Base-by-base conservation (phyloP, 768 basidiomycete genomes). In the Calocybe gangraenosa region DNA sequence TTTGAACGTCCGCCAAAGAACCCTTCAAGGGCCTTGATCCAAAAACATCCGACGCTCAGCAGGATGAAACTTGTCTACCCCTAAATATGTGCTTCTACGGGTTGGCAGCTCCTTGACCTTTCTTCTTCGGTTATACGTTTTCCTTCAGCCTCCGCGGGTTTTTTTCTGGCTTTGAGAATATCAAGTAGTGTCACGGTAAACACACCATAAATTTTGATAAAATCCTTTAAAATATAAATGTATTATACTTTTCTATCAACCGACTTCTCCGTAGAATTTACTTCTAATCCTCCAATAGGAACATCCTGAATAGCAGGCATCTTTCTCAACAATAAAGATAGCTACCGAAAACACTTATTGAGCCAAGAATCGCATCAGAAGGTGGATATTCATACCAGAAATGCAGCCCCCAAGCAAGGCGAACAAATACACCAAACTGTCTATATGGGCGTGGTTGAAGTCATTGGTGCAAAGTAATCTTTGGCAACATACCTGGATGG, bases 401-500 rank as follows among this genome's bases (percentile, higher is more conserved):
- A 73, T 30, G 86, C 82, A 43, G 80, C 56, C 22, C 79, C 82
- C 40, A 90, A 61, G 58, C 81, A 78, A 17, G 87, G 86, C 32
- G 78, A 67, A 61, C 85, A 89, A 25, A 84, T 74, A 13, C 76
- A 75, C 87, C 87, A 90, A 47, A 90, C 74, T 44, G 73, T 75
- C 86, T 87, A 47, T 43, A 54, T 35, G 13, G n/a, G n/a, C n/a
- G n/a, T n/a, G n/a, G n/a, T n/a, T n/a, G n/a, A n/a, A n/a, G n/a
- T n/a, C n/a, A n/a, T n/a, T n/a, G n/a, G n/a, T n/a, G n/a, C n/a
- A n/a, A n/a, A n/a, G n/a, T n/a, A n/a, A n/a, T n/a, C n/a, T n/a
- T n/a, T n/a, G n/a, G 42, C 36, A 40, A 48, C 69, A 46, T 59
- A 83, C 87, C 71, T 76, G 78, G 50, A 87, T 79, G 18, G 85